Evolutionary conservation across 2,329 filamentous ascomycete species (phyloP), one percentile per base, ranked within the genome.

Genomic region (Aspergillus udagawae): DNA sequence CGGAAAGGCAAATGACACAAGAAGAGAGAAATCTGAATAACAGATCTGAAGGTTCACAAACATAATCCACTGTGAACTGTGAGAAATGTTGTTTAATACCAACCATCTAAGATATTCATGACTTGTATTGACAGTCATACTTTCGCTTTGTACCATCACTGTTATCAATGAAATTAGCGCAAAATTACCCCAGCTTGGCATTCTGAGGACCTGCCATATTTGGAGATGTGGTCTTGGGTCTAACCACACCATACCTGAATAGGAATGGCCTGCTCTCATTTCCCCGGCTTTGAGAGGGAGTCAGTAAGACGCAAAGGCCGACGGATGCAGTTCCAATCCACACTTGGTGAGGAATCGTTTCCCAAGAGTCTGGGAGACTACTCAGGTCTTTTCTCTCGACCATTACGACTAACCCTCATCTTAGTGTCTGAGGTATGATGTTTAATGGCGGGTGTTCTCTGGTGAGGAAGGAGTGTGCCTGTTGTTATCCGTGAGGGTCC

Each of bases 141-240:
- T 29, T 29, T 29, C 10, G 28, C 28, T 29, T 29, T 10, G 28
- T 29, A 35, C 14, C 32, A 38, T 38, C 2, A 12, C 14, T 38
- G 32, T 38, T 17, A 38, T 38, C 32, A 3, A 7, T 7, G 10
- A 47, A 47, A 21, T 44, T 44, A 52, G 45, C 5, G 21, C 23
- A 55, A 52, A 45, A 50, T 52, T 60, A 60, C 55, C 55, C 54
- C 51, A 53, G 58, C 52, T 60, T 55, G 51, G 58, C 52, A 54
- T 48, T 53, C 27, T 56, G 45, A 58, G 53, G 56, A 59, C 59
- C 56, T 61, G 53, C 59, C 59, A 52, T 23, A 55, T 61, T 51
- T 42, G 56, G 59, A 52, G 49, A 49, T 27, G 21, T 49, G 23
- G 20, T 6, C 44, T 12, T 5, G 7, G 3, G 21, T 10, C 21